A percentile compares a stretch with the other conserved stretches of the same genome.
Evolutionary conservation across 306 rosid genomes (phyloP).

Genomic region (Canavalia gladiata): DNA sequence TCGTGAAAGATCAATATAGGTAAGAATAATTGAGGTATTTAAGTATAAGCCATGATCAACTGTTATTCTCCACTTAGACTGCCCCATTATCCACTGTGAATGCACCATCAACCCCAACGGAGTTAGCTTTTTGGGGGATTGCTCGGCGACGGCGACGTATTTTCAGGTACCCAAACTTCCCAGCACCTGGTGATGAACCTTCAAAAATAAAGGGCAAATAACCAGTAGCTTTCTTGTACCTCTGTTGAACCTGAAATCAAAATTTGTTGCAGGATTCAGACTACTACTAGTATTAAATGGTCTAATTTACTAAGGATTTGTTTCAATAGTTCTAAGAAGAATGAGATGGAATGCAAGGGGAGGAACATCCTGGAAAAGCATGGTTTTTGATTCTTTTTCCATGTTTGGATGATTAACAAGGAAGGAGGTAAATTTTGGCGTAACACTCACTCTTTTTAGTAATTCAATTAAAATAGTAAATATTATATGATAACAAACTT

Average conservation of each 20-base stretch:
- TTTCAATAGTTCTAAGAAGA: slow-evolving; percentile 3
- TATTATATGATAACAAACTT: background rate
- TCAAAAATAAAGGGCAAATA: slow-evolving; percentile 82
- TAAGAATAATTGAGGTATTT: background rate
- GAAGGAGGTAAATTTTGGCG: background rate
- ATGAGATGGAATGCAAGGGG: background rate
- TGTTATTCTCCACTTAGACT: slow-evolving; percentile 2
- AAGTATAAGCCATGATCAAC: slow-evolving; percentile 36
- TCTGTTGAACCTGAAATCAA: slow-evolving; percentile 76
- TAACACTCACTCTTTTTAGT: background rate
- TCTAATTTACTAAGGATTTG: slow-evolving; percentile 1
- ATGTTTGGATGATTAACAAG: slow-evolving; percentile 27
- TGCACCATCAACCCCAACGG: background rate
- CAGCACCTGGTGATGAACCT: slow-evolving; percentile 96
- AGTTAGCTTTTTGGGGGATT: background rate
- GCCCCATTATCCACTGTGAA: slow-evolving; percentile 1
- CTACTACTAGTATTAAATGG: background rate
- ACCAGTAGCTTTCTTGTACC: slow-evolving; percentile 87
- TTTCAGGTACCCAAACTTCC: slow-evolving; percentile 81
- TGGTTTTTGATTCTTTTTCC: background rate
- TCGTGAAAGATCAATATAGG: background rate
- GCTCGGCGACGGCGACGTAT: slow-evolving; percentile 67
- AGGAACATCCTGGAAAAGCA: background rate
- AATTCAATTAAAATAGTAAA: background rate
- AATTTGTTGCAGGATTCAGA: slow-evolving; percentile 2